Base-by-base conservation (phyloP, 352 stramenopile genomes). In the Globisporangium uncinulatum region DNA sequence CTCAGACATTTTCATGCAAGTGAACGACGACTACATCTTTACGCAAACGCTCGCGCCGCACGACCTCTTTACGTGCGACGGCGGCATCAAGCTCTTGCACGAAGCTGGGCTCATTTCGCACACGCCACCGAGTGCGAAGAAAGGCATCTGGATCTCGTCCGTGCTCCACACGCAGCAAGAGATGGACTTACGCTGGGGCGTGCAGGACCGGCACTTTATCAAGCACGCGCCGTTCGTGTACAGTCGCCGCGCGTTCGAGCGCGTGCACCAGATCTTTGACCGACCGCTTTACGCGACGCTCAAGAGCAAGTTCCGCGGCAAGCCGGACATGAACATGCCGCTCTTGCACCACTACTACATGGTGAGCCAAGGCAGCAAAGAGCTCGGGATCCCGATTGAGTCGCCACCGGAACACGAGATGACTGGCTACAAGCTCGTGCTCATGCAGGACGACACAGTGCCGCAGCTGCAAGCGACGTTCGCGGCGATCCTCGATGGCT, bases 11-110 rank as follows among this genome's bases (percentile, higher is more conserved):
- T 95, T 81, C 70, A 95, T 95, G 79, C 83, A 95, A 56, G 68
- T 95, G 48, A 95, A 95, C 62, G 86, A 95, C 65, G 86, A 95
- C 66, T 95, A 94, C 66, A 70, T 95, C 48, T 95, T 95, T 61
- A 90, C 79, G 29, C 81, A 90, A 63, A 74, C 79, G 21, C 83
- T 95, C 44, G 70, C 70, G 2, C 86, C 86, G 6, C 82, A 95
- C 51, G 82, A 92, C 58, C 89, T 94, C 56, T 95, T 95, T 67
- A 86, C 86, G 21, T 95, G 86, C 61, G 82, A 93, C 59, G 86
- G 86, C 31, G 86, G 83, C 54, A 92, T 95, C 56, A 79, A 81
- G 9, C 52, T 95, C 51, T 60, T 95, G 29, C 83, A 91, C 49
- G 86, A 95, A 59, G 61, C 68, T 10, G 76, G 78, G 0, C 63